These are phyloP conservation scores for Pelargonium citronellum DNA, from an alignment of 441 rosid genomes.

Conservation along the genomic window DNA sequence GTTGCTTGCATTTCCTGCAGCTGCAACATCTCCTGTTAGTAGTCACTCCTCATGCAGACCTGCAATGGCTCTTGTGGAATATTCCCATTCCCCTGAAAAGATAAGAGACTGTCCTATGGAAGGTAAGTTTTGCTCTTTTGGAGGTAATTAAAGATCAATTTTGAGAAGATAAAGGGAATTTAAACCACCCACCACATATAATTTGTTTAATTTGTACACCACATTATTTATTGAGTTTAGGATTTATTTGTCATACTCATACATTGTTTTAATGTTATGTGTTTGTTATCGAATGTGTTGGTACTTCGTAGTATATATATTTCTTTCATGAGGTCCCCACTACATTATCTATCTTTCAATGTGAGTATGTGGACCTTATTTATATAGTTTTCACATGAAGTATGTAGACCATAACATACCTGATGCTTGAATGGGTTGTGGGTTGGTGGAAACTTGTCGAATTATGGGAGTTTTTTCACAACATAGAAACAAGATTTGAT, in stretches of 20 bases:
- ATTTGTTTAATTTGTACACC: constrained; percentile 20
- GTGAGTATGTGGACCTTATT: constrained; percentile 23
- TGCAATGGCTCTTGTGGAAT: constrained; percentile 59
- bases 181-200: constrained; percentile 25
- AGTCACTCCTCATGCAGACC: constrained; percentile 28
- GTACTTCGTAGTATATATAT: no score
- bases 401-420: no score
- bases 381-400: neutral
- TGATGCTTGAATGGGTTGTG: neutral
- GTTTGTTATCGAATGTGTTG: constrained; percentile 12
- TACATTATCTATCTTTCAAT: constrained; percentile 21
- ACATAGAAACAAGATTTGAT: neutral
- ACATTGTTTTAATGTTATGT: neutral
- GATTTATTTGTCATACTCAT: neutral
- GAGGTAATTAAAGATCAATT: neutral
- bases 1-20: constrained; percentile 29
- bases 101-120: constrained; percentile 26
- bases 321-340: constrained; percentile 28
- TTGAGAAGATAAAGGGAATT: constrained; percentile 21
- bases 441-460: neutral
- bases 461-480: neutral
- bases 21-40: constrained; percentile 33
- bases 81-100: constrained; percentile 35
- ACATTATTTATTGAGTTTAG: neutral
- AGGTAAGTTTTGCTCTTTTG: constrained; percentile 35